phyloP scores from a whole-genome alignment of 768 basidiomycete species.

The Rhizopogon vesiculosus region DNA sequence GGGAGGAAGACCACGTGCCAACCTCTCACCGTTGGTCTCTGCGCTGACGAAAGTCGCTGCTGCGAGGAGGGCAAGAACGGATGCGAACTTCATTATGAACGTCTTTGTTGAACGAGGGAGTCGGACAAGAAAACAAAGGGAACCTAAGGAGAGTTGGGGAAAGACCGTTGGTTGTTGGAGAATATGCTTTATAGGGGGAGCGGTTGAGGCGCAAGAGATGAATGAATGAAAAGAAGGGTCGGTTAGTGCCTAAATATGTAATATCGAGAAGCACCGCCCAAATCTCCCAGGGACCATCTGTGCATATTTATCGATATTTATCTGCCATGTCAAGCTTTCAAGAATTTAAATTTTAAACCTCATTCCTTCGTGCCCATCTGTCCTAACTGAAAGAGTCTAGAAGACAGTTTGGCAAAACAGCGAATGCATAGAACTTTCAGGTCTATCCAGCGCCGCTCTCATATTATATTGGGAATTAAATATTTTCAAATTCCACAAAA shows the following conservation, averaged over 20 bases:
- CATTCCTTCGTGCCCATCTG: too few relatives aligned
- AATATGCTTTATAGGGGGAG: not conserved
- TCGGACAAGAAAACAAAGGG: slow-evolving; percentile 3
- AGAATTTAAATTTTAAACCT: too few relatives aligned
- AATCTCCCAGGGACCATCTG: not conserved
- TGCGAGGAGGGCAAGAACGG: slow-evolving; percentile 32
- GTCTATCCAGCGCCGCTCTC: too few relatives aligned
- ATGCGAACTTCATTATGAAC: slow-evolving; percentile 24
- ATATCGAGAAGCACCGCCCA: not conserved
- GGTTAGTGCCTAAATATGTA: not conserved
- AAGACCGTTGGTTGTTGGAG: not conserved
- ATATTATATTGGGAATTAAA: too few relatives aligned
- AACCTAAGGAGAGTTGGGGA: slow-evolving; percentile 9
- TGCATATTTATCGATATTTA: too few relatives aligned
- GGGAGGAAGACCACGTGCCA: slow-evolving; percentile 51
- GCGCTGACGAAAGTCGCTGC: slow-evolving; percentile 33
- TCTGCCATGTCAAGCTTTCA: too few relatives aligned
- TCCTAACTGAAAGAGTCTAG: too few relatives aligned
- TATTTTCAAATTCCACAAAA: too few relatives aligned
- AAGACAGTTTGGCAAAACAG: too few relatives aligned
- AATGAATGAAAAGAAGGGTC: slow-evolving; percentile 3
- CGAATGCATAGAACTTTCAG: too few relatives aligned
- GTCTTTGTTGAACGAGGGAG: not conserved
- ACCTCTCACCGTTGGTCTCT: slow-evolving; percentile 48
- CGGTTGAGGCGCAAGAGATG: not conserved